A percentile compares a stretch with the other conserved stretches of the same genome.
phyloP scores from a whole-genome alignment of 768 basidiomycete genomes.

The Pholiota microspora region DNA sequence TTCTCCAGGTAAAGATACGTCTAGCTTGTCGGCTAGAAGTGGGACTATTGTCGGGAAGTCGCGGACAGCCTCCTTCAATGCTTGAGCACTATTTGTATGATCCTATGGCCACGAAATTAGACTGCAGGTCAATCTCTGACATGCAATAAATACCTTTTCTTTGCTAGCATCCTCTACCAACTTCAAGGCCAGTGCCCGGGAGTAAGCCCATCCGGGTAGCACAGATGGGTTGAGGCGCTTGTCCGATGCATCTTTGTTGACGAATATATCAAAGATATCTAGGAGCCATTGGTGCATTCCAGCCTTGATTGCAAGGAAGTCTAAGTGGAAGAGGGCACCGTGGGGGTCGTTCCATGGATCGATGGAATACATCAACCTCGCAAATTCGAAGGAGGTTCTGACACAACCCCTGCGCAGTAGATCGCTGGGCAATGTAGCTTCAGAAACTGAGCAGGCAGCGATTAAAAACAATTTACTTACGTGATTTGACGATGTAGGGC shows the following conservation, averaged over 20 bases:
- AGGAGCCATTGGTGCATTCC: slow-evolving; percentile 81
- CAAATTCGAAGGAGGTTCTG: slow-evolving; percentile 89
- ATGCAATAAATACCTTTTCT: slow-evolving; percentile 36
- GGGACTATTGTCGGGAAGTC: slow-evolving; percentile 82
- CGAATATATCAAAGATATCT: slow-evolving; percentile 56
- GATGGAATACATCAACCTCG: slow-evolving; percentile 78
- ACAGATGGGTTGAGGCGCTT: slow-evolving; percentile 48
- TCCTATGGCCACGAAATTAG: no score
- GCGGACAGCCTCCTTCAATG: slow-evolving; percentile 69
- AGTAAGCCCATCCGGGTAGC: slow-evolving; percentile 78
- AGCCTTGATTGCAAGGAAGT: slow-evolving; percentile 81
- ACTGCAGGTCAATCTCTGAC: no score
- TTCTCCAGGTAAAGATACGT: slow-evolving; percentile 56
- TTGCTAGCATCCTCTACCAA: slow-evolving; percentile 47
- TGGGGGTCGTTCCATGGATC: slow-evolving; percentile 91
- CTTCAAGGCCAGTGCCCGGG: slow-evolving; percentile 66
- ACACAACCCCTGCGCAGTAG: slow-evolving; percentile 87
- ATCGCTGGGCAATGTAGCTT: slow-evolving; percentile 46
- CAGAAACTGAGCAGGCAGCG: background rate
- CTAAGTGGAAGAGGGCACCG: slow-evolving; percentile 78
- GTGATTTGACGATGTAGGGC: slow-evolving; percentile 81
- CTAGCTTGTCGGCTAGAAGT: slow-evolving; percentile 83
- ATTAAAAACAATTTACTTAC: slow-evolving; percentile 39
- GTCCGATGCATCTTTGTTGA: slow-evolving; percentile 21
- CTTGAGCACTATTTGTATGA: slow-evolving; percentile 58